These are phyloP conservation scores for Pichia pseudocactophila DNA, from an alignment of 805 yeast species.

Conservation along the genomic window DNA sequence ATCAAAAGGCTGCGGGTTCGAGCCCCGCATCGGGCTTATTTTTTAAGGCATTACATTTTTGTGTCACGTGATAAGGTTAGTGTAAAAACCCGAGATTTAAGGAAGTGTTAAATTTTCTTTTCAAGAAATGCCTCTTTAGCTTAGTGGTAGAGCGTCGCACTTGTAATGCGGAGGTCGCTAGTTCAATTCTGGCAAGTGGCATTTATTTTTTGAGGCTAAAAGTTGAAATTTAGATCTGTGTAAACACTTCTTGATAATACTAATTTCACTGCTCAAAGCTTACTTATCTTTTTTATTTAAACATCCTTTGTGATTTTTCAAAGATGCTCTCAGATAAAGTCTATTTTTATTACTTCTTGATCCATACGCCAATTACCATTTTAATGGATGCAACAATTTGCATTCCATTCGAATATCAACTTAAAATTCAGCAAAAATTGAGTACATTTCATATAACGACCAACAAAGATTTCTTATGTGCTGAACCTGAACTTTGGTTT, in stretches of 20 bases:
- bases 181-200: conserved; percentile 87
- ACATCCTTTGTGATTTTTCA: no score
- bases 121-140: conserved; percentile 69
- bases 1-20: no score
- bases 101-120: no score
- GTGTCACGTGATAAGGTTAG: no score
- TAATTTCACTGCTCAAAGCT: no score
- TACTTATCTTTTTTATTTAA: no score
- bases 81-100: no score
- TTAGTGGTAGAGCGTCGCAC: conserved; percentile 99
- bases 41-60: no score
- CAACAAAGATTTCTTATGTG: conserved; percentile 62
- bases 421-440: conserved; percentile 39
- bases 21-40: no score
- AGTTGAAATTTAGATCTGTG: not conserved
- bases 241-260: no score
- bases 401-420: conserved; percentile 43
- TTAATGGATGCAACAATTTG: conserved; percentile 68
- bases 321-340: conserved; percentile 15
- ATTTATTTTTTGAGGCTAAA: conserved; percentile 28
- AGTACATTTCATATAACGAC: conserved; percentile 48
- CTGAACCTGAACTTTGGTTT: conserved; percentile 58
- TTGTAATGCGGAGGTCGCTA: conserved; percentile 97
- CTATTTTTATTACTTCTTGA: conserved; percentile 27
- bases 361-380: conserved; percentile 71